Evolutionary conservation across 257 asterid species (phyloP).

Genomic region (Lantana camara): DNA sequence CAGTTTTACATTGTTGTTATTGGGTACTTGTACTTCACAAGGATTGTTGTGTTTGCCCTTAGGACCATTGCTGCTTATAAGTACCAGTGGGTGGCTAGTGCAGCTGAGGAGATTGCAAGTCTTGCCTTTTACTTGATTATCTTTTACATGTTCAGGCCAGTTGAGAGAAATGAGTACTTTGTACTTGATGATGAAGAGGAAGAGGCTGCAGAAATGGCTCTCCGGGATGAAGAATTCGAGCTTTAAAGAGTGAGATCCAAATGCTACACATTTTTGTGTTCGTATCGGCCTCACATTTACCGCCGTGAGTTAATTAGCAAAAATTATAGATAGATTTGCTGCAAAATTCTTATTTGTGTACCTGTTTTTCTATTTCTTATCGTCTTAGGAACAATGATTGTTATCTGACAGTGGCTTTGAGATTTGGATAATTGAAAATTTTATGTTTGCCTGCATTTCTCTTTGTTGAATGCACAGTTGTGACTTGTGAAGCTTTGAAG

Average conservation of each 20-base stretch:
- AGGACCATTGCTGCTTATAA: constrained; percentile 85
- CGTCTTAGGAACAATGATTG: constrained; percentile 28
- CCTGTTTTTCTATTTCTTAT: constrained; percentile 27
- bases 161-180: constrained; percentile 84
- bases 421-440: constrained; percentile 28
- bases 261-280: constrained; percentile 32
- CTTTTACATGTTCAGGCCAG: constrained; percentile 98
- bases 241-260: constrained; percentile 55
- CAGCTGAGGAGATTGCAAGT: constrained; percentile 92
- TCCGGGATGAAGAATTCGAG: constrained; percentile 87
- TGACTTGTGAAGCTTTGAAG: background rate
- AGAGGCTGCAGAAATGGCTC: constrained; percentile 91
- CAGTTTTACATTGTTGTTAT: constrained; percentile 94
- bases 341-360: constrained; percentile 34
- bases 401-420: constrained; percentile 26
- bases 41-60: constrained; percentile 93
- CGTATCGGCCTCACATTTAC: constrained; percentile 32
- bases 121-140: constrained; percentile 76
- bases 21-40: constrained; percentile 91
- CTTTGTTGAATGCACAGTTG: constrained; percentile 11
- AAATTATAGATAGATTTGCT: constrained; percentile 36
- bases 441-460: constrained; percentile 11
- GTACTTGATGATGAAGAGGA: constrained; percentile 90
- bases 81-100: constrained; percentile 94
- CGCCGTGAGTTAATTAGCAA: constrained; percentile 39